Evolutionary conservation across 345 rosid genomes (phyloP).

Genomic region (Citrus australasica): DNA sequence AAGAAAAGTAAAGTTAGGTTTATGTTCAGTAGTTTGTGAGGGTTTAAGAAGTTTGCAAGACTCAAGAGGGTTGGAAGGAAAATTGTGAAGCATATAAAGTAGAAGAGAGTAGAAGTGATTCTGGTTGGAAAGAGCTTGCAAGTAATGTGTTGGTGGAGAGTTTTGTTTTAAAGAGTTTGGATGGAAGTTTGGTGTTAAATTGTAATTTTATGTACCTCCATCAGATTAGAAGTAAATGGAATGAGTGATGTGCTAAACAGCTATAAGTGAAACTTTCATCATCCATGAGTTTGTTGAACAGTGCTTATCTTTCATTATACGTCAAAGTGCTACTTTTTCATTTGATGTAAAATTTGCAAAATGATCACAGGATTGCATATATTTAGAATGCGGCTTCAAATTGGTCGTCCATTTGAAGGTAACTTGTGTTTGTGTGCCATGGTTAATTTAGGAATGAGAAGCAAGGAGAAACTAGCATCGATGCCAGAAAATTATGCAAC

Average conservation of each 20-base stretch:
- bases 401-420: background rate
- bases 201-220: background rate
- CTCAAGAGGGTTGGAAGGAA: background rate
- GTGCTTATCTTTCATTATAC: background rate
- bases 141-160: background rate
- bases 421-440: no score
- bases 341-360: background rate
- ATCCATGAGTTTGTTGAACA: background rate
- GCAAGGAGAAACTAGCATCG: background rate
- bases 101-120: background rate
- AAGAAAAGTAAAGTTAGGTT: background rate
- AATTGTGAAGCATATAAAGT: no score
- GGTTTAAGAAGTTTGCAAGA: background rate
- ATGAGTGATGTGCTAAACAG: no score
- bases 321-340: no score
- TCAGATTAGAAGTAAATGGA: background rate
- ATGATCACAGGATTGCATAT: background rate
- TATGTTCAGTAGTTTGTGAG: background rate
- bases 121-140: background rate
- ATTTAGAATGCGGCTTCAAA: background rate
- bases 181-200: background rate
- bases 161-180: background rate
- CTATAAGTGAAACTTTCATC: no score
- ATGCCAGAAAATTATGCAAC: slow-evolving; percentile 5
- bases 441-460: background rate